A percentile compares a stretch with the other conserved stretches of the same genome.
These are phyloP conservation scores for Kingdonia uniflora DNA, from an alignment of 164 flowering plant genomes.

Conservation along the genomic window DNA sequence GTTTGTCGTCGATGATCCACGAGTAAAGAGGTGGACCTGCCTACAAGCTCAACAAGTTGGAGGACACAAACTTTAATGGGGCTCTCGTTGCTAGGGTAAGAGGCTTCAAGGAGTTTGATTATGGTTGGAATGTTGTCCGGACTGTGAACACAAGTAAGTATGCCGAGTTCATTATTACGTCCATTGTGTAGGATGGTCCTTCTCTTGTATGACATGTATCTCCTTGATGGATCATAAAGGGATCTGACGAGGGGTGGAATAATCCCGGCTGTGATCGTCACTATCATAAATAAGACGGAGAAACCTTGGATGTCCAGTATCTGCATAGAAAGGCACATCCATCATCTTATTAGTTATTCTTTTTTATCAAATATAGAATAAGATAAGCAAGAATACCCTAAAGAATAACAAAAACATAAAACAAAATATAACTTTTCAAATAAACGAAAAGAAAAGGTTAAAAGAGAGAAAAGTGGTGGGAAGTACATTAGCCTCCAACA, in stretches of 20 bases:
- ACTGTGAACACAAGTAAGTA: conserved; percentile 32
- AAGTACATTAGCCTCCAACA: not conserved
- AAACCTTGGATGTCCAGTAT: not conserved
- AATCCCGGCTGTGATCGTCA: conserved; percentile 23
- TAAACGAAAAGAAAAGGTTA: no score
- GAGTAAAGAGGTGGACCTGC: conserved; percentile 23
- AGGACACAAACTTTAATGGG: conserved; percentile 21
- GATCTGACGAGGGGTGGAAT: conserved; percentile 27
- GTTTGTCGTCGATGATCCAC: conserved; percentile 14
- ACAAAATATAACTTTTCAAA: no score
- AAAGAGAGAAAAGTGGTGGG: no score
- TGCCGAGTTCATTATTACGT: conserved; percentile 21
- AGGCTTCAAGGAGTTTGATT: conserved; percentile 23
- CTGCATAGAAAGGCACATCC: not conserved
- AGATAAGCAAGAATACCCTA: no score
- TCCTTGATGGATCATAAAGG: conserved; percentile 37
- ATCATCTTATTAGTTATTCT: no score
- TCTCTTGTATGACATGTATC: conserved; percentile 27
- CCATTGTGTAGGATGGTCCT: conserved; percentile 28
- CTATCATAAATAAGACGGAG: not conserved
- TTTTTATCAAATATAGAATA: no score
- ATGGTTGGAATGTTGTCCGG: conserved; percentile 25
- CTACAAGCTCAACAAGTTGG: conserved; percentile 29
- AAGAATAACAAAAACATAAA: no score
- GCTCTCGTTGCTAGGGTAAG: conserved; percentile 25